phyloP scores from a whole-genome alignment of 176 grass and related monocot genomes.

The Metroxylon sagu region DNA sequence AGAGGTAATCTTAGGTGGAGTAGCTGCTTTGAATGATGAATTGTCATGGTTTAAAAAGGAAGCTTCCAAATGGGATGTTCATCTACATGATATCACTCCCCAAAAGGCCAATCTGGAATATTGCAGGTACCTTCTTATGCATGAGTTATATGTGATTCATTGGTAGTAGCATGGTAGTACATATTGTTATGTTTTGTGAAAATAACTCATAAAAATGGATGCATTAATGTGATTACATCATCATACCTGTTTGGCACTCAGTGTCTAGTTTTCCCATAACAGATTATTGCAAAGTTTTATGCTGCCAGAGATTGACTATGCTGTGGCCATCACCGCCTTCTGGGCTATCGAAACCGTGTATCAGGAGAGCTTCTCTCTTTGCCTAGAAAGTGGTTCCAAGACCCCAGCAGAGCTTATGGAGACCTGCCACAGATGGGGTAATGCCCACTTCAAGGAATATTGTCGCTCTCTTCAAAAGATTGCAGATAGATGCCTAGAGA shows the following conservation, averaged over 20 bases:
- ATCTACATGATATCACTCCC: constrained; percentile 43
- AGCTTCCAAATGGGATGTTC: constrained; percentile 58
- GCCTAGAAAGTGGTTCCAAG: constrained; percentile 48
- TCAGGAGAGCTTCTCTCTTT: constrained; percentile 79
- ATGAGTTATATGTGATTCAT: no score
- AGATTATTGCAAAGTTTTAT: constrained; percentile 68
- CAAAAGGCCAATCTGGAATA: constrained; percentile 59
- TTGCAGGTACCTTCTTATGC: constrained; percentile 32
- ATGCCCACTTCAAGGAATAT: constrained; percentile 54
- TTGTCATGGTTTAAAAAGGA: constrained; percentile 74
- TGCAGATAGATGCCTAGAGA: constrained; percentile 45
- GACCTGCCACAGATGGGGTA: constrained; percentile 81
- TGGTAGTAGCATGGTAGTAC: no score
- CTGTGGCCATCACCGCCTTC: constrained; percentile 43
- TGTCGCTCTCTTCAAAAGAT: constrained; percentile 66
- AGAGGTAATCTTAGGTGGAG: constrained; percentile 62
- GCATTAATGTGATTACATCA: no score
- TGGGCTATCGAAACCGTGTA: constrained; percentile 91
- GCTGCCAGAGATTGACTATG: constrained; percentile 51
- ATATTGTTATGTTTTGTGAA: no score
- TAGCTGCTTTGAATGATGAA: constrained; percentile 59
- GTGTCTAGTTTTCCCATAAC: not conserved
- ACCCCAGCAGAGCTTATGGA: constrained; percentile 48
- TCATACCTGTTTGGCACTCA: no score
- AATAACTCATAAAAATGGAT: no score